Percentiles rank a stretch among this genome's conserved stretches.
phyloP scores from a whole-genome alignment of 169 alveolate genomes.

The Cryptosporidium felis region DNA sequence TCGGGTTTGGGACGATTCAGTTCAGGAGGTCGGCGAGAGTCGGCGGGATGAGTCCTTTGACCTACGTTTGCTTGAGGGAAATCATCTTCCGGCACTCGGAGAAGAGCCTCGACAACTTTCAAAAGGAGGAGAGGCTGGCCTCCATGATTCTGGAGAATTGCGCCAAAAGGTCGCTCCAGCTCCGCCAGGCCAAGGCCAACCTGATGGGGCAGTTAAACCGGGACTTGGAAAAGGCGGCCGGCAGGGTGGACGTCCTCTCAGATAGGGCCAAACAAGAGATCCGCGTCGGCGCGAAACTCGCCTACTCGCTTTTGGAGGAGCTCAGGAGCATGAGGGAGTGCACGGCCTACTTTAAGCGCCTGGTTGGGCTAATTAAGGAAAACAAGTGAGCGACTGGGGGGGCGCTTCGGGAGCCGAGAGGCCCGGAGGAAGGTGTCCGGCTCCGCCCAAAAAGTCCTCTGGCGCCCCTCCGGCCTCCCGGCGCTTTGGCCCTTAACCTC shows the following conservation, averaged over 20 bases:
- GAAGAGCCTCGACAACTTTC: not conserved
- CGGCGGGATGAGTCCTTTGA: constrained; percentile 11
- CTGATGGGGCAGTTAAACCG: not conserved
- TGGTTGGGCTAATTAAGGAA: not conserved
- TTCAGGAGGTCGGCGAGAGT: not conserved
- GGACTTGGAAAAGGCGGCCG: not conserved
- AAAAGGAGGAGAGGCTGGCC: not conserved
- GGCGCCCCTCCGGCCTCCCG: too few relatives aligned
- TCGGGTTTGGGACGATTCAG: constrained; percentile 49
- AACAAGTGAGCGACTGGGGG: too few relatives aligned
- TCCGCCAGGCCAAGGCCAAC: not conserved
- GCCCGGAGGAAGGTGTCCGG: not conserved
- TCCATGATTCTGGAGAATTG: constrained; percentile 10
- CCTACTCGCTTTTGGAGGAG: constrained; percentile 20
- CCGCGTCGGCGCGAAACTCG: constrained; percentile 5
- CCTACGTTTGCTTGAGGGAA: constrained; percentile 36
- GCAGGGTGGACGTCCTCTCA: not conserved
- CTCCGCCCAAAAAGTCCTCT: too few relatives aligned
- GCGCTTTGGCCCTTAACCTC: too few relatives aligned
- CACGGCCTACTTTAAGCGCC: not conserved
- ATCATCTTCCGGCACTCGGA: not conserved
- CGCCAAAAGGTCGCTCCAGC: not conserved
- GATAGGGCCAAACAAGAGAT: constrained; percentile 11
- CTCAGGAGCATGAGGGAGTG: constrained; percentile 19
- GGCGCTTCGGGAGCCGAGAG: too few relatives aligned